Conservation (phyloP, 2,329 filamentous ascomycete species). For the Bipolaris zeicola region DNA sequence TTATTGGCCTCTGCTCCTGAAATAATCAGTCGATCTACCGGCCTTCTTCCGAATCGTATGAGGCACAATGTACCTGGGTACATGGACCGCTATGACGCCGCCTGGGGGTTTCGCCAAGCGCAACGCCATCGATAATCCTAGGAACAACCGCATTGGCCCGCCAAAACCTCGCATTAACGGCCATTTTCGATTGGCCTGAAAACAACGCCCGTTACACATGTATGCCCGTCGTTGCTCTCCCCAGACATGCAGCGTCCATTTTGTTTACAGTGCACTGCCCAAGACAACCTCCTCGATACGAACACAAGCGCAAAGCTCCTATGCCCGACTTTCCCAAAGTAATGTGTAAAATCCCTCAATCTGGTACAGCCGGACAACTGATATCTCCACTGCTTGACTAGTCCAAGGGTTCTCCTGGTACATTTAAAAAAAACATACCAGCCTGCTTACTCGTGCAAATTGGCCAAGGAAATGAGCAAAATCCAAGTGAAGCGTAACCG, state of each 20-base stretch:
- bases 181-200: neutral
- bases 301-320: neutral
- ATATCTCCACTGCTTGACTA: constrained; percentile 1
- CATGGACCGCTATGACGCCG: constrained; percentile 11
- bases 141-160: neutral
- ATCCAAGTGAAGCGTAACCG: constrained; percentile 13
- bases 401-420: constrained; percentile 6
- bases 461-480: constrained; percentile 13
- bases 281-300: neutral
- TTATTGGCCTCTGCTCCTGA: constrained; percentile 22
- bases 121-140: constrained; percentile 25
- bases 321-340: neutral
- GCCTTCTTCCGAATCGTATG: constrained; percentile 20
- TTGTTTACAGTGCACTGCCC: neutral
- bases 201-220: neutral
- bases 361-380: neutral
- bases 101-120: constrained; percentile 26
- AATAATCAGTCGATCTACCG: constrained; percentile 27
- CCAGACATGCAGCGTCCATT: neutral
- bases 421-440: neutral
- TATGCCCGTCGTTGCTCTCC: neutral
- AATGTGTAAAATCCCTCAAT: neutral
- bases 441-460: constrained; percentile 17
- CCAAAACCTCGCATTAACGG: neutral
- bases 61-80: constrained; percentile 6